Conservation (phyloP, 208 protist species). For the Balamuthia mandrillaris region DNA sequence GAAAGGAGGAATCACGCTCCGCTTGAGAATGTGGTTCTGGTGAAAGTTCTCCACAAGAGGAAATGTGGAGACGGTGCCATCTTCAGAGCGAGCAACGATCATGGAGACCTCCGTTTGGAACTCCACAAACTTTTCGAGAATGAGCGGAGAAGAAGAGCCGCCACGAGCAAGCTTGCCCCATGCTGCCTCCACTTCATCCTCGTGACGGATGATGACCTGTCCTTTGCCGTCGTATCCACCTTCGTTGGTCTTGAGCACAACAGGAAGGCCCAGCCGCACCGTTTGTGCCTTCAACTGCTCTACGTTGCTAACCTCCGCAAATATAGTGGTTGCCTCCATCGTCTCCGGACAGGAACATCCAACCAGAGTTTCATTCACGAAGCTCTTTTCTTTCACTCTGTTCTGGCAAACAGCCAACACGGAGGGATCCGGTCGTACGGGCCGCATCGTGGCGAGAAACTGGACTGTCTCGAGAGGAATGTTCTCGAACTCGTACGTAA, state of each 20-base stretch:
- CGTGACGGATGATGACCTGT: not conserved
- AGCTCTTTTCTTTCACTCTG: constrained; percentile 50
- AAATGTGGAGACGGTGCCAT: not conserved
- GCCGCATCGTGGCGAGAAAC: not conserved
- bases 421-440: constrained; percentile 47
- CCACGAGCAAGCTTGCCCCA: not conserved
- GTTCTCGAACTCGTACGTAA: constrained; percentile 66
- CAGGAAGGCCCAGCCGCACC: constrained; percentile 44
- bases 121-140: too few relatives aligned
- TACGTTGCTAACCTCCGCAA: not conserved
- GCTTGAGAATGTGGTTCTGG: not conserved
- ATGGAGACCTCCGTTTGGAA: too few relatives aligned
- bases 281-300: constrained; percentile 3
- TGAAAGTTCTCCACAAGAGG: constrained; percentile 13
- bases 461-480: constrained; percentile 17
- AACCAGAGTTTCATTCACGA: constrained; percentile 48
- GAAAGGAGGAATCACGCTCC: not conserved
- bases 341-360: too few relatives aligned
- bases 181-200: not conserved
- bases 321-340: not conserved
- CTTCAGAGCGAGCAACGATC: not conserved
- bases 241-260: constrained; percentile 49
- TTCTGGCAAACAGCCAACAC: constrained; percentile 51
- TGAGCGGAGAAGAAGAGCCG: too few relatives aligned
- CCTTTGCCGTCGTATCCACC: constrained; percentile 63